phyloP scores from a whole-genome alignment of 176 grass and related monocot genomes.

The Zoysia japonica region DNA sequence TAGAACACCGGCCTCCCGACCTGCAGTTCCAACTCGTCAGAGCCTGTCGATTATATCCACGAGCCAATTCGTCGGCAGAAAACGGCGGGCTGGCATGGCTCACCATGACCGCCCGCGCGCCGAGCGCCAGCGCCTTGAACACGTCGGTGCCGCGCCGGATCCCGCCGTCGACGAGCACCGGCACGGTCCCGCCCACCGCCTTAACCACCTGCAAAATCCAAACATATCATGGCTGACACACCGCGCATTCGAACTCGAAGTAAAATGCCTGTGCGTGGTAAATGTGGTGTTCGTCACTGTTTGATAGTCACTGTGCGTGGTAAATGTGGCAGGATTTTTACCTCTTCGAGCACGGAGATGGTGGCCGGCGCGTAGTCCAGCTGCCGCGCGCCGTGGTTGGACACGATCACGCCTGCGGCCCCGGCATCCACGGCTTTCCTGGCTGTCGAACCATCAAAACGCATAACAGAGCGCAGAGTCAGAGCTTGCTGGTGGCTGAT shows the following conservation, averaged over 20 bases:
- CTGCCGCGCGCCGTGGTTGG: slow-evolving; percentile 83
- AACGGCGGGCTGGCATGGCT: not conserved
- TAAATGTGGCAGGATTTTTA: slow-evolving; percentile 1
- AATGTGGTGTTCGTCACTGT: not conserved
- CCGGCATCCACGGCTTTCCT: slow-evolving; percentile 65
- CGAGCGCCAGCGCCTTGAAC: slow-evolving; percentile 84
- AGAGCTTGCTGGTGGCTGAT: not conserved
- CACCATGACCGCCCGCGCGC: slow-evolving; percentile 71
- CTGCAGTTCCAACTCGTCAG: slow-evolving; percentile 19
- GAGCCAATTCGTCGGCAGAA: too few relatives aligned
- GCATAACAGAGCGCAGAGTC: not conserved
- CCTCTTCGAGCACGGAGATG: slow-evolving; percentile 78
- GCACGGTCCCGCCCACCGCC: slow-evolving; percentile 65
- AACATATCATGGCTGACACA: not conserved
- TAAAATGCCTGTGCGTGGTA: not conserved
- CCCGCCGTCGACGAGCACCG: slow-evolving; percentile 82
- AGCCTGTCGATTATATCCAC: too few relatives aligned
- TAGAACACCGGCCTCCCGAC: slow-evolving; percentile 73
- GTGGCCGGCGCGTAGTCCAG: slow-evolving; percentile 78
- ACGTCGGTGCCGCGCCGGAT: slow-evolving; percentile 81
- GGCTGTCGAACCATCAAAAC: slow-evolving; percentile 36
- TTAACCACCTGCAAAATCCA: slow-evolving; percentile 61
- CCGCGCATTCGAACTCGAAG: not conserved
- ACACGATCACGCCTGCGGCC: slow-evolving; percentile 73
- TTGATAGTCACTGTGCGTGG: not conserved